Evolutionary conservation across 495 filamentous ascomycete genomes (phyloP).

Genomic region (Pseudomonodictys pantanalensis): DNA sequence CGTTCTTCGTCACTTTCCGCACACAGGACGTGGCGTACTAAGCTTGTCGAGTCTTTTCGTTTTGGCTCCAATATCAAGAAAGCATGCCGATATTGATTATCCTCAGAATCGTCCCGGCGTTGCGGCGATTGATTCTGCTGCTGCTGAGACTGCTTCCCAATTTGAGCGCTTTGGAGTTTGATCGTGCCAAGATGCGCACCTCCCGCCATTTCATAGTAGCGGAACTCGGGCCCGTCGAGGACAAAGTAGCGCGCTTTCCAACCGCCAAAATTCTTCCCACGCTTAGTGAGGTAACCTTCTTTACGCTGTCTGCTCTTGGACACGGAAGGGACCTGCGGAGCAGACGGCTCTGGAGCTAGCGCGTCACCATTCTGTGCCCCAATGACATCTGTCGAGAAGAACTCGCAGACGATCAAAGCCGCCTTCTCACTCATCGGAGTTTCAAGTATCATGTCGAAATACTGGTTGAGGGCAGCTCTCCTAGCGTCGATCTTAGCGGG

Average conservation of each 20-base stretch:
- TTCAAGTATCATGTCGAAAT: constrained; percentile 79
- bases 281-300: constrained; percentile 91
- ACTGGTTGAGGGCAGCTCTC: constrained; percentile 73
- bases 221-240: constrained; percentile 81
- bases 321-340: constrained; percentile 46
- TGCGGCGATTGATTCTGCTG: constrained; percentile 61
- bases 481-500: constrained; percentile 91
- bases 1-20: constrained; percentile 92
- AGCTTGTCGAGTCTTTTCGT: constrained; percentile 85
- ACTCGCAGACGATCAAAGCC: constrained; percentile 81
- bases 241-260: constrained; percentile 97
- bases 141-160: constrained; percentile 78
- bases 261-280: constrained; percentile 97
- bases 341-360: constrained; percentile 37
- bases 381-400: constrained; percentile 81
- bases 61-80: constrained; percentile 94
- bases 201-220: constrained; percentile 86
- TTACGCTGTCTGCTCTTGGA: constrained; percentile 64
- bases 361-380: constrained; percentile 64
- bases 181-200: constrained; percentile 90
- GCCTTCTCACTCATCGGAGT: constrained; percentile 74
- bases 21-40: constrained; percentile 92
- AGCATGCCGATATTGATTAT: constrained; percentile 94
- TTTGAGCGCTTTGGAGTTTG: constrained; percentile 85
- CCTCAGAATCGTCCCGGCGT: constrained; percentile 64